Evolutionary conservation across 192 early-diverging fungal genomes (phyloP), one percentile per base, ranked within the genome.

Genomic region (Gonapodya prolifera): DNA sequence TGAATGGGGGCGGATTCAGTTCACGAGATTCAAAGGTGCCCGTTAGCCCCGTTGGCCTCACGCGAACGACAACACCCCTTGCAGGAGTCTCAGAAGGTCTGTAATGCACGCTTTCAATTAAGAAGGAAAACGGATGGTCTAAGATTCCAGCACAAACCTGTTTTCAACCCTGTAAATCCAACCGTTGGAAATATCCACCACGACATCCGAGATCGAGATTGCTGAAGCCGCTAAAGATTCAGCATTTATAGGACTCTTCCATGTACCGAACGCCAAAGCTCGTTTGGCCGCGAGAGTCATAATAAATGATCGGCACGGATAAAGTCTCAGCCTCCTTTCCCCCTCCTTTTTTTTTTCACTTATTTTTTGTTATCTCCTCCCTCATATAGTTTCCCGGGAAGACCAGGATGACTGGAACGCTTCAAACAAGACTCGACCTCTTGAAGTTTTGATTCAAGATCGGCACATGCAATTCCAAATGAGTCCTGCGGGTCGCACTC

Each of bases 1-100:
- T 87, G 84, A 88, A 91, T 2, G 83, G 80, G 0, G 77, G 74
- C 0, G 87, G 84, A 0, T 83, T 77, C 1, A 85, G 35, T 13
- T 84, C 86, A 8, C 45, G 8, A 8, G 45, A 61, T 16, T 16
- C 23, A 23, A 61, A 61, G 8, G 45, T 61, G 45, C 8, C 45
- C 23, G 8, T 61, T 8, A 61, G 23, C 23, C 45, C 45, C 8
- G 8, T 61, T 61, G 45, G 45, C 23, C 45, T 8, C 45, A 16
- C 8, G 8, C 45, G 8, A 8, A 61, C 45, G 23, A 61, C 23
- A 8, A 61, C 45, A 16, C 45, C 45, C 23, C 45, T 61, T 23
- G 45, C 45, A 8, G 45, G 45, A 61, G 45, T 16, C 23, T 61
- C 45, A 61, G 8, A 61, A 23, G 45, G 45, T 61, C 45, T 61